Conservation (phyloP, 345 rosid species). For the Viola odorata region DNA sequence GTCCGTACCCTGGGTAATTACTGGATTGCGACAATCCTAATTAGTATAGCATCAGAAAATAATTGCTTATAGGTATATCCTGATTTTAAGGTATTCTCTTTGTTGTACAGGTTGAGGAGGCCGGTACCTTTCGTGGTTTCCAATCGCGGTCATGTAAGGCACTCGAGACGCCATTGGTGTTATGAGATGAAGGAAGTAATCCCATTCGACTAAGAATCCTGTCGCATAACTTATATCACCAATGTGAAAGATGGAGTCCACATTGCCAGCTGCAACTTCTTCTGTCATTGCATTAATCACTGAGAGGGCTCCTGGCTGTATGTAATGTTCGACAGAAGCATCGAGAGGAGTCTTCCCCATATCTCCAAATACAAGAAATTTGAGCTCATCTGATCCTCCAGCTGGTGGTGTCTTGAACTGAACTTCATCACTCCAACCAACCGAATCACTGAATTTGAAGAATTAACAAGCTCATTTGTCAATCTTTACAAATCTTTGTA, state of each 20-base stretch:
- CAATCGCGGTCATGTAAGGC: conserved; percentile 70
- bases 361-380: conserved; percentile 56
- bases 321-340: conserved; percentile 54
- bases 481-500: too few relatives aligned
- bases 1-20: conserved; percentile 45
- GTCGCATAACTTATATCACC: conserved; percentile 82
- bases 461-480: too few relatives aligned
- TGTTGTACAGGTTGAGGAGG: too few relatives aligned
- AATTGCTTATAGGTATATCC: too few relatives aligned
- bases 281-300: conserved; percentile 43
- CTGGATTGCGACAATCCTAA: conserved; percentile 18
- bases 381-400: conserved; percentile 47
- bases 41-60: background rate
- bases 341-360: conserved; percentile 78
- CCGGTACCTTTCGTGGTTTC: conserved; percentile 60
- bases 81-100: too few relatives aligned
- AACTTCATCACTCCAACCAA: conserved; percentile 53
- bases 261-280: conserved; percentile 35
- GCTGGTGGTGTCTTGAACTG: conserved; percentile 52
- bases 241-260: conserved; percentile 64
- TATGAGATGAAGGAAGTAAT: conserved; percentile 52
- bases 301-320: conserved; percentile 66
- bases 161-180: conserved; percentile 53
- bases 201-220: conserved; percentile 73
- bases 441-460: conserved; percentile 32